Evolutionary conservation across 2,329 filamentous ascomycete genomes (phyloP), one percentile per base, ranked within the genome.

Genomic region (Fusarium coffeatum): DNA sequence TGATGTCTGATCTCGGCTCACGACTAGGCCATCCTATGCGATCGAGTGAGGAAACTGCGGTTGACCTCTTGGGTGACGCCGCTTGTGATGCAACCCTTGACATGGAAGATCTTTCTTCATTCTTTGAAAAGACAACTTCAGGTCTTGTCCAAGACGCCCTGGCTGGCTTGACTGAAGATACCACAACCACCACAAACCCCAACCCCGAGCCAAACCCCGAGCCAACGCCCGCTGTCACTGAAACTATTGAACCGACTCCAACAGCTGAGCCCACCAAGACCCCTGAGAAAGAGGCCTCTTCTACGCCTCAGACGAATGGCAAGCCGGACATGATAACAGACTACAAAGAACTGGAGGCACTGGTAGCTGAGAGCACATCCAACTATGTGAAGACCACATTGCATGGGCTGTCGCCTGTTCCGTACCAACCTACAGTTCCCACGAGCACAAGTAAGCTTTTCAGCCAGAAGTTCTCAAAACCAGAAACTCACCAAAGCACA

Each of bases 351-450:
- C 74, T 83, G 8, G 79, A 82, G 63, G 82, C 82, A 10, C 72
- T 83, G 23, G 81, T 83, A 13, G 81, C 80, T 0, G 80, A 83
- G 67, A 83, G 81, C 66, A 83, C 82, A 1, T 80, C 80, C 12
- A 81, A 83, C 59, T 83, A 83, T 55, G 82, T 83, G 42, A 80
- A 80, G 59, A 83, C 79, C 7, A 83, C 82, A 5, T 72, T 83
- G 10, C 78, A 82, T 64, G 81, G 80, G 25, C 66, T 83, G 15
- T 83, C 82, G 5, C 81, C 82, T 22, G 77, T 80, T 32, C 80
- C 81, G 1, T 83, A 83, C 50, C 81, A 82, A 55, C 81, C 80
- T 23, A 82, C 80, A 20, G 80, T 83, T 12, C 80, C 81, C 7
- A 77, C 78, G 23, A 81, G 79, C 46, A 81, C 80, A 34, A 69